Evolutionary conservation across 2,329 filamentous ascomycete genomes (phyloP), one percentile per base, ranked within the genome.

Genomic region (Cladosporium sp.): DNA sequence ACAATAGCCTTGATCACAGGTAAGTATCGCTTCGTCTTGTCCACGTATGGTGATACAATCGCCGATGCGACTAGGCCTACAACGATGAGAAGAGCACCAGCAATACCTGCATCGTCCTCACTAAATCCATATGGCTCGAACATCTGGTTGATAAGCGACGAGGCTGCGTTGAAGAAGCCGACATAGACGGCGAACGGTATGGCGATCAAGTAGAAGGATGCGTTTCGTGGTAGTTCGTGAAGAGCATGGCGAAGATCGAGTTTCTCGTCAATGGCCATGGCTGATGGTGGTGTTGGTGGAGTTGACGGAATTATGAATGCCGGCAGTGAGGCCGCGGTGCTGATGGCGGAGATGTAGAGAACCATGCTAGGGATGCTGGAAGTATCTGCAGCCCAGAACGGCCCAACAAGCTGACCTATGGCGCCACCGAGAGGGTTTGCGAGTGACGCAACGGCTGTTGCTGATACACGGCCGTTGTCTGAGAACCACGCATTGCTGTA

Each of bases 401-500:
- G 91, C 48, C 88, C 83, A 48, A 97, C 82, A 38, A 97, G 75
- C 70, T 97, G 89, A 3, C 89, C 92, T 54, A 96, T 72, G 6
- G 92, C 92, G 18, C 86, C 91, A 12, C 92, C 92, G 45, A 97
- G 78, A 0, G 92, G 92, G 67, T 96, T 97, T 3, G 92, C 88
- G 51, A 97, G 71, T 53, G 84, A 91, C 18, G 85, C 84, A 30
- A 95, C 63, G 1, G 92, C 93, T 1, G 92, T 97, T 15, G 92
- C 92, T 48, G 86, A 85, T 11, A 95, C 87, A 49, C 93, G 82
- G 7, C 91, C 92, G 9, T 76, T 73, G 60, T 86, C 84, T 1
- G 88, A 91, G 70, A 97, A 97, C 93, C 93, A 97, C 53, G 95
- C 74, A 65, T 96, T 91, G 49, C 88, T 93, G 69, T 95, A 98